A percentile compares a stretch with the other conserved stretches of the same genome.
These are phyloP conservation scores for Tephrocybe sp. DNA, from an alignment of 768 basidiomycete species.

Conservation along the genomic window DNA sequence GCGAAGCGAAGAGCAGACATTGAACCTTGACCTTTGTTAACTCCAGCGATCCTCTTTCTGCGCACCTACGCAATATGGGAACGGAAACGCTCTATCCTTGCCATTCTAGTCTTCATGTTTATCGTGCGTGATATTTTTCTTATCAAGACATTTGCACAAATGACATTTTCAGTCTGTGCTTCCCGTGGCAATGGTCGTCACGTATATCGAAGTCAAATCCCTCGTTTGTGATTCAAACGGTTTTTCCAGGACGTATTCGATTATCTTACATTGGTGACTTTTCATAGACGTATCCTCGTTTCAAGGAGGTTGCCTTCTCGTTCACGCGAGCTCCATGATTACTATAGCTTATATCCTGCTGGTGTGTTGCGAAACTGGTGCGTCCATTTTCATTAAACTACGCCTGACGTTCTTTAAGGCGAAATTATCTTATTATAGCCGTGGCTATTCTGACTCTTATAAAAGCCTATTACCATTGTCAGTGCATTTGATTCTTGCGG, in stretches of 20 bases:
- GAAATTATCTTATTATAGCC: constrained; percentile 23
- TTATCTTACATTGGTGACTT: neutral
- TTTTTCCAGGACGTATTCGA: neutral
- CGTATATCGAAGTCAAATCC: constrained; percentile 32
- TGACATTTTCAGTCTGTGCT: constrained; percentile 25
- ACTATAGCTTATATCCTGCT: constrained; percentile 38
- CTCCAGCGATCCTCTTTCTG: constrained; percentile 36
- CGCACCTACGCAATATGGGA: constrained; percentile 48
- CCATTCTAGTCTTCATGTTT: constrained; percentile 29
- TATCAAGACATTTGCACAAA: neutral
- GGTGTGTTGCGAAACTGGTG: constrained; percentile 40
- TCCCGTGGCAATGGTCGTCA: constrained; percentile 30
- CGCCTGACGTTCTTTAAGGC: neutral
- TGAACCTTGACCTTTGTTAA: neutral
- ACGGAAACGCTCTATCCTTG: constrained; percentile 31
- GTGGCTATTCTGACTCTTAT: constrained; percentile 37
- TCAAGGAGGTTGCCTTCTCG: constrained; percentile 30
- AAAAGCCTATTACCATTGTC: constrained; percentile 37
- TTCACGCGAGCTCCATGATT: constrained; percentile 34
- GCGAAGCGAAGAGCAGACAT: no score
- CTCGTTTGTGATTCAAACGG: constrained; percentile 29
- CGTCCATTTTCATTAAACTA: constrained; percentile 7
- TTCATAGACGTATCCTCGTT: constrained; percentile 1
- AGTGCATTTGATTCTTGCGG: constrained; percentile 13
- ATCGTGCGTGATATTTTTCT: constrained; percentile 16